Evolutionary conservation across 306 rosid genomes (phyloP).

Genomic region (Ziziphus jujuba): DNA sequence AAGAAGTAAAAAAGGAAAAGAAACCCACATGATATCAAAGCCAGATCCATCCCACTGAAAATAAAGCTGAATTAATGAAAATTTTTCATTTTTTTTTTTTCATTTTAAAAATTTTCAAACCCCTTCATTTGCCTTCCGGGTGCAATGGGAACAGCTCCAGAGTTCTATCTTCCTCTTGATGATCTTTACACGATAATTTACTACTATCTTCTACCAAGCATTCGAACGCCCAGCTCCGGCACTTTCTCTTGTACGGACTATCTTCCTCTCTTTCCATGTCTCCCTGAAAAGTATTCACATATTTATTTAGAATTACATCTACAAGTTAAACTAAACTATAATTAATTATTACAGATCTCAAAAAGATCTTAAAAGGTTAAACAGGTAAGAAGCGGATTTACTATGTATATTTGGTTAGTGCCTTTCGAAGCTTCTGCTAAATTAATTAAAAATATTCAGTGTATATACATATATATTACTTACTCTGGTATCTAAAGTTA

Average conservation of each 20-base stretch:
- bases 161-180: conserved; percentile 57
- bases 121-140: conserved; percentile 80
- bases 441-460: too few relatives aligned
- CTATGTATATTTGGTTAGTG: too few relatives aligned
- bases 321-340: too few relatives aligned
- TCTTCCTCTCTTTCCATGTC: conserved; percentile 57
- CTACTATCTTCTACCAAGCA: conserved; percentile 45
- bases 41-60: too few relatives aligned
- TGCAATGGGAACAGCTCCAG: conserved; percentile 90
- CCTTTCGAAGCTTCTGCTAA: too few relatives aligned
- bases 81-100: too few relatives aligned
- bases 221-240: conserved; percentile 73
- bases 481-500: conserved; percentile 40
- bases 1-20: conserved; percentile 37
- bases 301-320: too few relatives aligned
- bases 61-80: conserved; percentile 28
- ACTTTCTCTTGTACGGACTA: conserved; percentile 76
- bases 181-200: conserved; percentile 13
- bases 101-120: conserved; percentile 26
- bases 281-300: conserved; percentile 38
- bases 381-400: too few relatives aligned
- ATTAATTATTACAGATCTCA: too few relatives aligned
- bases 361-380: too few relatives aligned
- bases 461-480: too few relatives aligned
- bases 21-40: conserved; percentile 11